These are phyloP conservation scores for Carex kokanica DNA, from an alignment of 176 grass and related monocot genomes.

Conservation along the genomic window DNA sequence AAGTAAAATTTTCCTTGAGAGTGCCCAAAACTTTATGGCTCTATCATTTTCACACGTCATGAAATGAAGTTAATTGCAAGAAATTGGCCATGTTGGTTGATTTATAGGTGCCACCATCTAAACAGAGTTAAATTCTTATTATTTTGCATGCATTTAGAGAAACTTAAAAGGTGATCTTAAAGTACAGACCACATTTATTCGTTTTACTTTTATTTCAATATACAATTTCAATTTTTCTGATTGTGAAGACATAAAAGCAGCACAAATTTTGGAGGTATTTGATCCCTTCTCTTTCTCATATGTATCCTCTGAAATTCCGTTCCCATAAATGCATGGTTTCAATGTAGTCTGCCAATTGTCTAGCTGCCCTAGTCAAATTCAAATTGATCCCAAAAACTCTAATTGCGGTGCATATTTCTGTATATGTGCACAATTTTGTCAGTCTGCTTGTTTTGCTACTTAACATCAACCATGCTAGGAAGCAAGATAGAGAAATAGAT, in stretches of 20 bases:
- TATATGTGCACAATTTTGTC: background rate
- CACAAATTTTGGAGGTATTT: background rate
- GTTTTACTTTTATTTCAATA: background rate
- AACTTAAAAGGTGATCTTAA: background rate
- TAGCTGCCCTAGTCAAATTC: background rate
- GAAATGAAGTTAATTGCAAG: conserved; percentile 1
- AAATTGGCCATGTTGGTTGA: background rate
- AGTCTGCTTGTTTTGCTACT: background rate
- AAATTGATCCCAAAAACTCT: background rate
- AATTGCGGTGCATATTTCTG: background rate
- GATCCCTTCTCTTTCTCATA: background rate
- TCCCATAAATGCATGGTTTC: background rate
- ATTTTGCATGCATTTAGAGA: background rate
- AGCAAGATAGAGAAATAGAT: background rate
- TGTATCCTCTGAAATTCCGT: background rate
- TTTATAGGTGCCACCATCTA: background rate
- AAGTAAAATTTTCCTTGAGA: background rate
- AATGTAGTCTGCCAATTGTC: background rate
- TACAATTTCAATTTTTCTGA: background rate
- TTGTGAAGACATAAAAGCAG: background rate
- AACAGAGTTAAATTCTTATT: background rate
- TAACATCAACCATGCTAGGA: background rate
- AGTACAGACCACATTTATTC: background rate
- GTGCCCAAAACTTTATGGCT: background rate
- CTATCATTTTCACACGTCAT: background rate